Percentiles rank a stretch among this genome's conserved stretches.
Conservation (phyloP, 768 basidiomycete genomes). For the Suillus plorans region DNA sequence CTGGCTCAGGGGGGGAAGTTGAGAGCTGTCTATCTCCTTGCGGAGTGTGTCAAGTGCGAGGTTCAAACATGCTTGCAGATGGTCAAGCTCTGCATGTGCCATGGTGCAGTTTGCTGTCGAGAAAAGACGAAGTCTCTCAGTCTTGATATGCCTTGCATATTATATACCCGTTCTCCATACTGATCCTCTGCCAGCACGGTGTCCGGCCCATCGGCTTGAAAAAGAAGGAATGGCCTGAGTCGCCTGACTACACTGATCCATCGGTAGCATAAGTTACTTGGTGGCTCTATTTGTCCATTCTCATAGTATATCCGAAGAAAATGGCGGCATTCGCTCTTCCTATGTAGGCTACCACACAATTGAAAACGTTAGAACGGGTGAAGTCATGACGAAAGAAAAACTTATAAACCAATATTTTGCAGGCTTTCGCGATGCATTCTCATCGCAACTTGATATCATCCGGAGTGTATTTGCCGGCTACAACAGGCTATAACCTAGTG, state of each 20-base stretch:
- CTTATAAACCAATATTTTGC: not conserved
- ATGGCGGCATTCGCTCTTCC: not conserved
- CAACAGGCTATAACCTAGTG: not conserved
- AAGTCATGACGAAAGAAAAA: not conserved
- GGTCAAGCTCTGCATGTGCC: constrained; percentile 1
- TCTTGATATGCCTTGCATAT: not conserved
- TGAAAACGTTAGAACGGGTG: not conserved
- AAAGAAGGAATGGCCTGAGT: not conserved
- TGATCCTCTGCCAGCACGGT: not conserved
- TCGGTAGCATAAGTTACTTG: not conserved
- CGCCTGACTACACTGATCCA: not conserved
- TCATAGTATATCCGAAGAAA: not conserved
- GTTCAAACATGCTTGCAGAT: constrained; percentile 1
- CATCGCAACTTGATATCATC: not conserved
- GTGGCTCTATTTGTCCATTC: not conserved
- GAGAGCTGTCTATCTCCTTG: not conserved
- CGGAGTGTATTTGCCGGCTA: not conserved
- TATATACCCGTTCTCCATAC: not conserved
- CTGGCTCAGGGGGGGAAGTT: not conserved
- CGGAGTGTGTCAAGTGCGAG: constrained; percentile 1
- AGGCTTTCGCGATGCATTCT: not conserved
- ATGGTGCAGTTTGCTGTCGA: not conserved
- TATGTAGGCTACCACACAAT: not conserved
- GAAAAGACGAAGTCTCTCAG: not conserved
- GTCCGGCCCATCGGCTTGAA: not conserved